Evolutionary conservation across 345 rosid genomes (phyloP).

Genomic region (Triadica sebifera): DNA sequence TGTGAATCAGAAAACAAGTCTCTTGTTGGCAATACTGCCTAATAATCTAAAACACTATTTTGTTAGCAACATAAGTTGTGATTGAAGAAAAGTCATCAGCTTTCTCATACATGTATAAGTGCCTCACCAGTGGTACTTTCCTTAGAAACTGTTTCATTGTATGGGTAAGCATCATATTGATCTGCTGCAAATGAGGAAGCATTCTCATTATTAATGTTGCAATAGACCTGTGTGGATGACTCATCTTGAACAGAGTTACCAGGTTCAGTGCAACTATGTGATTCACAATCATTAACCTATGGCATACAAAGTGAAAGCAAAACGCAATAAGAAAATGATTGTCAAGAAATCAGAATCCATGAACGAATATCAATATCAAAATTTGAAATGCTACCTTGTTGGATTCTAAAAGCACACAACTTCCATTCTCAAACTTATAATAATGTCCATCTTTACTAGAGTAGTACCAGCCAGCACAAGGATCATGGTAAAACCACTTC

Average conservation of each 20-base stretch:
- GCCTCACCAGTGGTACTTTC: conserved; percentile 35
- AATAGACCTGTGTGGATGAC: conserved; percentile 15
- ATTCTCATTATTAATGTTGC: conserved; percentile 16
- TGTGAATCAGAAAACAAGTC: background rate
- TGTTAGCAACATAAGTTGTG: background rate
- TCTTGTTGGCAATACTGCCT: no score
- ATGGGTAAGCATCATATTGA: conserved; percentile 27
- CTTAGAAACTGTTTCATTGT: conserved; percentile 9
- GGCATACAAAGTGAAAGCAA: background rate
- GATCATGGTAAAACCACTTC: conserved; percentile 90
- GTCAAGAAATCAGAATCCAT: background rate
- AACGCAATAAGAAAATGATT: background rate
- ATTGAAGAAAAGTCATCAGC: background rate
- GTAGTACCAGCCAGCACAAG: conserved; percentile 86
- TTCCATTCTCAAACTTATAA: conserved; percentile 77
- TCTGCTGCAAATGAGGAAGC: conserved; percentile 7
- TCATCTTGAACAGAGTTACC: conserved; percentile 32
- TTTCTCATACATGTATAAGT: background rate
- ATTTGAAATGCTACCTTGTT: conserved; percentile 32
- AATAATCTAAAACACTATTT: background rate
- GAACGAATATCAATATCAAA: background rate
- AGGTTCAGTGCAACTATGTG: conserved; percentile 16
- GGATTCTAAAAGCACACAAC: conserved; percentile 53
- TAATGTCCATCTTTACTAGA: conserved; percentile 70
- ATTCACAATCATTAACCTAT: conserved; percentile 29